Base-by-base conservation (phyloP, 768 basidiomycete species). In the Serendipita vermifera region DNA sequence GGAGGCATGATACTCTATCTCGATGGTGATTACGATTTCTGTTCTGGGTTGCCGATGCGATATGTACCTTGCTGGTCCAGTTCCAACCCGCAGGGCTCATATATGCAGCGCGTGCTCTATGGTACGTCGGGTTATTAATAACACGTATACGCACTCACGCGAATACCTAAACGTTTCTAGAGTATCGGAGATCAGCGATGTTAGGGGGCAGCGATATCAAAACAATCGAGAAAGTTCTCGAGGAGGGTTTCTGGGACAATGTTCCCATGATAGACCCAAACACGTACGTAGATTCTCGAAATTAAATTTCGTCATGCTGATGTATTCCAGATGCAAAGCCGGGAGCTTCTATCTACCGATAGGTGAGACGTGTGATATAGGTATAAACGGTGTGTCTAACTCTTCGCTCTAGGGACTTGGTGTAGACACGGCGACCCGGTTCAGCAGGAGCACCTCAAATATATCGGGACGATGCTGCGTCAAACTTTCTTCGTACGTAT, bases 1-100 rank as follows among this genome's bases (percentile, higher is more conserved):
- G 46, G 46, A 27, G 46, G 46, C n/a, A 51, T 51, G 22, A 31
- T 51, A 5, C 20, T 51, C 27, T 51, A 31, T 22, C 24, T 51
- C 27, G 46, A 51, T 27, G 46, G n/a, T 7, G 46, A 51, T 31
- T 51, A 51, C 46, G 29, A 29, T 3, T 15, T 51, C 20, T 51
- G 32, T n/a, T 51, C 32, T 29, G 32, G 5, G 22, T n/a, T 9
- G 11, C n/a, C 26, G 11, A 9, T 51, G 9, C n/a, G 29, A 15
- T 51, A 51, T 31, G 9, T 51, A 20, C 46, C 46, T 51, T 20
- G 0, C 7, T 22, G 5, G 20, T 27, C 46, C 7, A 31, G 32
- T 7, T 15, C 20, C 3, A 51, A 51, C 17, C 46, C 15, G 4
- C 24, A 26, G 29, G 46, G 46, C 27, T 51, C 46, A 5, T 51